Base-by-base conservation (phyloP, 768 basidiomycete species). In the Lyophyllum decastes region DNA sequence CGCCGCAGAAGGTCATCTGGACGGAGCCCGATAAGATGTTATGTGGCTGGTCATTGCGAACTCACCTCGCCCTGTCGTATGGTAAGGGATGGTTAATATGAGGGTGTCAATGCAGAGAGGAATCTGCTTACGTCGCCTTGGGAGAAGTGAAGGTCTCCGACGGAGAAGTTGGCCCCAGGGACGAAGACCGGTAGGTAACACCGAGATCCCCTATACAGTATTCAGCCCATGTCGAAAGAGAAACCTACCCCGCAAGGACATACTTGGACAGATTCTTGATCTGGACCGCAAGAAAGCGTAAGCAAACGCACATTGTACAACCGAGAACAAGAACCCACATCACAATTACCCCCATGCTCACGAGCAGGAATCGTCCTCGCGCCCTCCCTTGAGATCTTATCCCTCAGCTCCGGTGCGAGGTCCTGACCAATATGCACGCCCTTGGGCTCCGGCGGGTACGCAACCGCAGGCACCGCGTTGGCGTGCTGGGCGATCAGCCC, bases 331-430 rank as follows among this genome's bases (percentile, higher is more conserved):
- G n/a, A n/a, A 76, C 78, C 56, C 64, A 82, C 88, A 72, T 89
- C 87, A 64, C 87, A 89, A 58, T 89, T 89, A 26, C 90, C 90
- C 17, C 90, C 89, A 68, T 91, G 88, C 67, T 92, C 89, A n/a
- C 90, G 70, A 14, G 86, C 88, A 7, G 90, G 90, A 43, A 89
- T 76, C 0, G 90, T 91, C 59, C 90, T 77, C 38, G 89, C 89
- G 21, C 90, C 90, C 61, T 92, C 88, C 27, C 63, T 66, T 11
- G 76, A 74, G 55, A 92, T 83, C 76, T 81, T 86, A 59, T 77
- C 74, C 49, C 68, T 66, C 2, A 87, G 66, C 3, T 79, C 74
- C 0, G 71, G 64, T 11, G 72, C 62, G 3, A 90, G 60, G 40
- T 87, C 85, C 66, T 90, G 87, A 2, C 90, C 90, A 12, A 92